Percentiles rank a stretch among this genome's conserved stretches.
These are phyloP conservation scores for Lanmaoa pseudosensibilis DNA, from an alignment of 768 basidiomycete genomes.

Conservation along the genomic window DNA sequence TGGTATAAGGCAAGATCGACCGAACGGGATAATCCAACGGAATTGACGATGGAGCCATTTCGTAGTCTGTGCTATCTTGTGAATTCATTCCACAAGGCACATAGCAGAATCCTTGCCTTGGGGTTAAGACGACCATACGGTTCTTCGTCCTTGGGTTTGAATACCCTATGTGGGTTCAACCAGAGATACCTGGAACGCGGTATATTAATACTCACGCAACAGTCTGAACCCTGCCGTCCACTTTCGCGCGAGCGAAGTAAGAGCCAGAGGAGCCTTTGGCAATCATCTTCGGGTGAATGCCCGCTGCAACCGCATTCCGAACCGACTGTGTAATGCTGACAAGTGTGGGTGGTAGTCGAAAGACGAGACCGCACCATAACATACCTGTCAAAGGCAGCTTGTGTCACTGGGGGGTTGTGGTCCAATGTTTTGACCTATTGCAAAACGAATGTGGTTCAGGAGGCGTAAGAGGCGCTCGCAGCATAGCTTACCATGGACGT, in stretches of 20 bases:
- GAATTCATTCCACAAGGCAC: not conserved
- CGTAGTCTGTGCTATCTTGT: constrained; percentile 55
- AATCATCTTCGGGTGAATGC: constrained; percentile 90
- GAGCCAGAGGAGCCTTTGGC: constrained; percentile 86
- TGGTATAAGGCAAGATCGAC: constrained; percentile 84
- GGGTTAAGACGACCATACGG: constrained; percentile 88
- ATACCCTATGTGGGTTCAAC: constrained; percentile 53
- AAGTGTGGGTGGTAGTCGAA: constrained; percentile 10
- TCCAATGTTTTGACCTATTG: constrained; percentile 75
- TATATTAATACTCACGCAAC: constrained; percentile 59
- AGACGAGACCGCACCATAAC: constrained; percentile 24
- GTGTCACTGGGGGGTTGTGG: constrained; percentile 74
- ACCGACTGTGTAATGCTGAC: constrained; percentile 62
- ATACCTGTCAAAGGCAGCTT: constrained; percentile 69
- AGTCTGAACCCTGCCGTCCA: constrained; percentile 73
- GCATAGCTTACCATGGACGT: constrained; percentile 16
- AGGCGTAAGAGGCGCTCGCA: not conserved
- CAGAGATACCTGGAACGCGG: not conserved
- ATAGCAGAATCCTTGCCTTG: constrained; percentile 49
- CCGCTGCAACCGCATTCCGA: constrained; percentile 66
- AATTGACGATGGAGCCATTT: constrained; percentile 91
- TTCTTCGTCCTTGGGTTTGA: constrained; percentile 91
- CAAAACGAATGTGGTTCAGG: constrained; percentile 2
- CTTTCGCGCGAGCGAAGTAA: constrained; percentile 85
- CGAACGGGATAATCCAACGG: constrained; percentile 88